Conservation (phyloP, 2,329 filamentous ascomycete genomes). For the Chrysosporium queenslandicum region DNA sequence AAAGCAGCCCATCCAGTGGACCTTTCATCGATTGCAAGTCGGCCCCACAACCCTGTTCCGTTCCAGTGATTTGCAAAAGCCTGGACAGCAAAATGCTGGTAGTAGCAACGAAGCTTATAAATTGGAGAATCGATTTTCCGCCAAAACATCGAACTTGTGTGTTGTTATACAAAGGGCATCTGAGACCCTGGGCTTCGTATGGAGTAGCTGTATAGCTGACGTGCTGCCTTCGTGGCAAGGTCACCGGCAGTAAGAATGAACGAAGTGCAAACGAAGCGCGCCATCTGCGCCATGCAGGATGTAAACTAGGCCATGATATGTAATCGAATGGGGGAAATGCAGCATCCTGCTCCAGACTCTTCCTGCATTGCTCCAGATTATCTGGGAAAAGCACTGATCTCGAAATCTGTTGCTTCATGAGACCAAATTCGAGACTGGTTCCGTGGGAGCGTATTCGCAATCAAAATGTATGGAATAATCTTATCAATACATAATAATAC, state of each 20-base stretch:
- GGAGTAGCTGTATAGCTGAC: no score
- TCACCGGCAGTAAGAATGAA: no score
- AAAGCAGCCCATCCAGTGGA: no score
- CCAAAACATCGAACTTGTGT: not conserved
- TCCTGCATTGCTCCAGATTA: not conserved
- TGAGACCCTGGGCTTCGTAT: no score
- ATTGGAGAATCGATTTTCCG: not conserved
- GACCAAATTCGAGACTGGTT: not conserved
- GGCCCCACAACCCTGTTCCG: constrained; percentile 10
- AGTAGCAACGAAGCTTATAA: not conserved
- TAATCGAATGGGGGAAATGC: no score
- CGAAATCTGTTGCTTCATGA: not conserved
- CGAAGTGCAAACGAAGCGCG: no score
- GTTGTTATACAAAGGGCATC: no score
- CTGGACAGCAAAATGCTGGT: not conserved
- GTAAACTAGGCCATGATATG: no score
- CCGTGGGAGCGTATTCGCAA: not conserved
- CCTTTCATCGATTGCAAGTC: not conserved
- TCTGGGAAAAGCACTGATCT: constrained; percentile 1
- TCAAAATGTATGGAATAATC: no score
- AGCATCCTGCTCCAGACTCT: constrained; percentile 8
- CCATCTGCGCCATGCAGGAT: no score
- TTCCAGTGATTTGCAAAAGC: not conserved
- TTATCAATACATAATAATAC: no score
- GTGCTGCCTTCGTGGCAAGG: no score